phyloP scores from a whole-genome alignment of 1,284 basidiomycete species.

The Ceratobasidium sp. region DNA sequence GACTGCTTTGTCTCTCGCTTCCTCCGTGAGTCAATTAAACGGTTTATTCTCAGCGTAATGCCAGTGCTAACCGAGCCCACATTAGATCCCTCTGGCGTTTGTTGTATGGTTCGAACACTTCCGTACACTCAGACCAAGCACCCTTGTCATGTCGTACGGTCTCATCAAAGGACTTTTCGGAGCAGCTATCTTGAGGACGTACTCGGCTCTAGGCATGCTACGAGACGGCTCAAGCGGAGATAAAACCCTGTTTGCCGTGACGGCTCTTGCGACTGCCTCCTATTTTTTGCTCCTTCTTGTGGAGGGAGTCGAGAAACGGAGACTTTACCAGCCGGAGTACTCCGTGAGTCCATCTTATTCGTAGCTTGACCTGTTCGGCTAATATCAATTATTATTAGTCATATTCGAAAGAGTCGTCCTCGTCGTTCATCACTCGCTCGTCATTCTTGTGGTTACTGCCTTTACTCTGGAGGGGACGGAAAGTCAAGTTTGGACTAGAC shows the following conservation, averaged over 20 bases:
- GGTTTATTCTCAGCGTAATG: too few species aligned
- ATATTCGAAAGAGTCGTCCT: conserved; percentile 22
- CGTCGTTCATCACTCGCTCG: conserved; percentile 29
- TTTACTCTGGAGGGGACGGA: conserved; percentile 27
- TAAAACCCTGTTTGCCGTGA: background rate
- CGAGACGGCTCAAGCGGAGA: background rate
- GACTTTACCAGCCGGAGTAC: conserved; percentile 10
- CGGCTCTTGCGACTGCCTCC: background rate
- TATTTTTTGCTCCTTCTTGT: conserved; percentile 8
- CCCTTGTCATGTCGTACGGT: conserved; percentile 17
- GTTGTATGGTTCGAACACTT: conserved; percentile 22
- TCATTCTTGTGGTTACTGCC: conserved; percentile 34
- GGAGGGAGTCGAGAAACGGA: conserved; percentile 9
- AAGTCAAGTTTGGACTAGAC: conserved; percentile 29
- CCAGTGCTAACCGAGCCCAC: background rate
- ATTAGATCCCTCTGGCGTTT: background rate
- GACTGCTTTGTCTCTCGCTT: conserved; percentile 1
- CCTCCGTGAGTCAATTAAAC: background rate
- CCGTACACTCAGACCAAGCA: conserved; percentile 16
- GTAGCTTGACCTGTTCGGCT: too few species aligned
- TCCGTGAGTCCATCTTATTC: background rate
- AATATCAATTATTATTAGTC: conserved; percentile 12
- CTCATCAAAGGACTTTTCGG: conserved; percentile 26
- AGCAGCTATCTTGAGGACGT: conserved; percentile 13
- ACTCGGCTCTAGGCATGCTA: conserved; percentile 13